A percentile compares a stretch with the other conserved stretches of the same genome.
These are phyloP conservation scores for Grammothele lineata DNA, from an alignment of 768 basidiomycete species.

Conservation along the genomic window DNA sequence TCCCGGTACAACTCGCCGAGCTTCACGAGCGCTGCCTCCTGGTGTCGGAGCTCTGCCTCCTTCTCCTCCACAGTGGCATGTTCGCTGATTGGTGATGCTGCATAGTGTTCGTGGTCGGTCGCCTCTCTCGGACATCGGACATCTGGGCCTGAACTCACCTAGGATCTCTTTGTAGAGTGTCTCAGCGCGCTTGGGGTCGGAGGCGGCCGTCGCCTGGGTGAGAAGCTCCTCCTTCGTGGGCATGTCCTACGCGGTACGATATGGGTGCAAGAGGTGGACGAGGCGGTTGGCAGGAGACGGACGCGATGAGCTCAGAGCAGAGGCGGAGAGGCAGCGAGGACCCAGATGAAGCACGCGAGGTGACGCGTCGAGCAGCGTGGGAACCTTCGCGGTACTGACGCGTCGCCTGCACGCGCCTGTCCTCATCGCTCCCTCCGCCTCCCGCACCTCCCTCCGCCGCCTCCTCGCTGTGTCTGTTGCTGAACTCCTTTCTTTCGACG, in stretches of 20 bases:
- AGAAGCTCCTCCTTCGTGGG: constrained; percentile 42
- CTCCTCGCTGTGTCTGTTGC: neutral
- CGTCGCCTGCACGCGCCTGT: constrained; percentile 23
- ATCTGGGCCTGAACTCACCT: constrained; percentile 25
- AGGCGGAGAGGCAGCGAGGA: too few relatives aligned
- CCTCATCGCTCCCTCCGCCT: constrained; percentile 3
- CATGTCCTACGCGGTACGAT: constrained; percentile 7
- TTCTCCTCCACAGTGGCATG: constrained; percentile 31
- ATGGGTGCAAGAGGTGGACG: neutral
- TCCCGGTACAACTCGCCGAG: constrained; percentile 86
- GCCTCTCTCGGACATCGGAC: neutral
- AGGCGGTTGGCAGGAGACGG: neutral
- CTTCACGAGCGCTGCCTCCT: constrained; percentile 81
- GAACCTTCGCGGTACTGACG: constrained; percentile 29
- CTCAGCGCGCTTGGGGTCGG: constrained; percentile 62
- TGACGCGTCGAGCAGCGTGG: constrained; percentile 32
- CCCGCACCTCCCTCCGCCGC: neutral
- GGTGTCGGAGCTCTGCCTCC: constrained; percentile 65
- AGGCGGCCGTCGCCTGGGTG: constrained; percentile 49
- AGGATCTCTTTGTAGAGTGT: constrained; percentile 72
- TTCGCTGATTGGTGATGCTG: constrained; percentile 9
- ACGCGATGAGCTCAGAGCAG: constrained; percentile 5
- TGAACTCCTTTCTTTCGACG: neutral
- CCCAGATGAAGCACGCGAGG: constrained; percentile 22
- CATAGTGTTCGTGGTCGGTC: neutral